Evolutionary conservation across 306 rosid species (phyloP).

Genomic region (Vigna mungo): DNA sequence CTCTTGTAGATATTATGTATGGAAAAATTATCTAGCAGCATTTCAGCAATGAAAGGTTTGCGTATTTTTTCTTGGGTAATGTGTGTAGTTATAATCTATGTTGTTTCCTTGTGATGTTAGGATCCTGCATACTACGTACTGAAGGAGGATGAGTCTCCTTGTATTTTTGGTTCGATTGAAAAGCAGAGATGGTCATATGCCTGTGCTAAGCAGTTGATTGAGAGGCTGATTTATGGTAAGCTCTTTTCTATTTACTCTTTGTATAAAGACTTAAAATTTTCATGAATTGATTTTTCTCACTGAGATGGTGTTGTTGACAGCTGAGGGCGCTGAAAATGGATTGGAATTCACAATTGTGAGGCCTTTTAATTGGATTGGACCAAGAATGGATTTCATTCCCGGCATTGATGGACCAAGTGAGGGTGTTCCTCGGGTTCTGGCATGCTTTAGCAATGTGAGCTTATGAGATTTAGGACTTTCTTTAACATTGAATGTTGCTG

Average conservation of each 20-base stretch:
- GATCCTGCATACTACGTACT: constrained; percentile 87
- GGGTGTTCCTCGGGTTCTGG: constrained; percentile 96
- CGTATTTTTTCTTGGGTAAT: not conserved
- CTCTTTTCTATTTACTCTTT: not conserved
- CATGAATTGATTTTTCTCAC: constrained; percentile 5
- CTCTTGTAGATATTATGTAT: not conserved
- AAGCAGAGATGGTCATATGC: constrained; percentile 99
- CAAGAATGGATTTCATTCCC: constrained; percentile 96
- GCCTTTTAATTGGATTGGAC: constrained; percentile 97
- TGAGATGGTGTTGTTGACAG: constrained; percentile 48
- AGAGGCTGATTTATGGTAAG: constrained; percentile 90
- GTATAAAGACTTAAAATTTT: not conserved
- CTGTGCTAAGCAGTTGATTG: constrained; percentile 93
- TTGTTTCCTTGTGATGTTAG: constrained; percentile 50
- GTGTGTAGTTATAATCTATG: constrained; percentile 21
- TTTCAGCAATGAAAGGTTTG: not conserved
- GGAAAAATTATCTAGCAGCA: not conserved
- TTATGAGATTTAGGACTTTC: not conserved
- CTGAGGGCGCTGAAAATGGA: constrained; percentile 97
- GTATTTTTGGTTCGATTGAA: constrained; percentile 92
- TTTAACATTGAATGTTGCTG: not conserved
- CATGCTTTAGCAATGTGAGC: constrained; percentile 88
- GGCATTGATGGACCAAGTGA: constrained; percentile 98
- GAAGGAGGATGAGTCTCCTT: constrained; percentile 83
- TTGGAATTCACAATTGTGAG: constrained; percentile 88